Evolutionary conservation across 2,329 filamentous ascomycete genomes (phyloP).

Genomic region (Epichloe elymi): DNA sequence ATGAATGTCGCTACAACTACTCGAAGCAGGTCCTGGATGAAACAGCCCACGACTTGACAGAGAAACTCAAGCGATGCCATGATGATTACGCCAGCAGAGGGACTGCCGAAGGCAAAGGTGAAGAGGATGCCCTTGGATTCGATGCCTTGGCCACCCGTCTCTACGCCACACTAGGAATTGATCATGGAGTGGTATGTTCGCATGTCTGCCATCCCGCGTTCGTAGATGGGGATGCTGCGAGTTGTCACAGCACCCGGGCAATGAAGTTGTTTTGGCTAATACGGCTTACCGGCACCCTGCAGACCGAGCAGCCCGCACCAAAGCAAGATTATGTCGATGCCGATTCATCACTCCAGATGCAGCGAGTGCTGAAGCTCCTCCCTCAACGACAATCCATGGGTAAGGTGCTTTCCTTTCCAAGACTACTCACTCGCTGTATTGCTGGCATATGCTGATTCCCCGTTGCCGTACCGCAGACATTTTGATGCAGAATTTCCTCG

Average conservation of each 20-base stretch:
- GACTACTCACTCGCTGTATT: background rate
- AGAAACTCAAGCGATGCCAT: slow-evolving; percentile 3
- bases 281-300: background rate
- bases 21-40: slow-evolving; percentile 1
- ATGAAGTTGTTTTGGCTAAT: background rate
- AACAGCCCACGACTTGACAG: slow-evolving; percentile 1
- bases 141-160: slow-evolving; percentile 12
- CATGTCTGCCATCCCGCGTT: background rate
- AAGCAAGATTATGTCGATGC: slow-evolving; percentile 9
- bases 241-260: no score
- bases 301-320: slow-evolving; percentile 8
- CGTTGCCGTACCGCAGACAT: slow-evolving; percentile 11
- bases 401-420: slow-evolving; percentile 1
- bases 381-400: slow-evolving; percentile 15
- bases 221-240: no score
- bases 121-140: slow-evolving; percentile 5
- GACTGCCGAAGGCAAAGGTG: background rate
- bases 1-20: slow-evolving; percentile 16
- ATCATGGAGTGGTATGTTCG: slow-evolving; percentile 6
- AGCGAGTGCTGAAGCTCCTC: slow-evolving; percentile 13
- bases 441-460: background rate
- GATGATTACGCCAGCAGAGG: slow-evolving; percentile 2
- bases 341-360: slow-evolving; percentile 12
- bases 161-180: slow-evolving; percentile 11
- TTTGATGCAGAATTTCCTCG: slow-evolving; percentile 16